Evolutionary conservation across 257 asterid genomes (phyloP).

Genomic region (Coffea canephora): DNA sequence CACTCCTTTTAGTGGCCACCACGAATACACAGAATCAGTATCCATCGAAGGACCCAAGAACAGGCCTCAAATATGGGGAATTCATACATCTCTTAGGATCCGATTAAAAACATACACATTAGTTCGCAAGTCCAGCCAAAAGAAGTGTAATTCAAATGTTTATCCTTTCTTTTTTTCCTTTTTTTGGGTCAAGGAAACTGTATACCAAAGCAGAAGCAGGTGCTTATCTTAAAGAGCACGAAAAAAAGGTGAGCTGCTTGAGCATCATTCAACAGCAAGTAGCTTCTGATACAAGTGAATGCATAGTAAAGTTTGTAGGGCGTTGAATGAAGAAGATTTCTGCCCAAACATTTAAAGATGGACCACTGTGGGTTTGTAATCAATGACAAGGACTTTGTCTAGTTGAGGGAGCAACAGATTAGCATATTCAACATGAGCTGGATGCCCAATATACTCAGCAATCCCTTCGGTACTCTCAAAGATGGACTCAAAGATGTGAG

Average conservation of each 20-base stretch:
- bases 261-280: background rate
- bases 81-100: too few relatives aligned
- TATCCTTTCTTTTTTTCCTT: too few relatives aligned
- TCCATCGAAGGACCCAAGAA: too few relatives aligned
- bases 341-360: slow-evolving; percentile 25
- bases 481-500: slow-evolving; percentile 83
- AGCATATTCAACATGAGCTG: slow-evolving; percentile 57
- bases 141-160: too few relatives aligned
- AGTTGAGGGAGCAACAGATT: slow-evolving; percentile 47
- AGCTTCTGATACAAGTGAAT: background rate
- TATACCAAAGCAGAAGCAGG: background rate
- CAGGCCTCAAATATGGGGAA: too few relatives aligned
- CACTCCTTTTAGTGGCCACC: too few relatives aligned
- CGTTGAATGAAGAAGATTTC: background rate
- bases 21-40: too few relatives aligned
- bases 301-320: background rate
- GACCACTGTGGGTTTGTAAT: slow-evolving; percentile 66
- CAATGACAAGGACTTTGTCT: slow-evolving; percentile 65
- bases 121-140: background rate
- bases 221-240: background rate
- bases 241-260: background rate
- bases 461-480: slow-evolving; percentile 74
- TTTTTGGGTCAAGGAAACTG: background rate
- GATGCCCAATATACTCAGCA: slow-evolving; percentile 66
- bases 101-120: too few relatives aligned